phyloP scores from a whole-genome alignment of 306 rosid genomes.

The Cotoneaster glaucophyllus region DNA sequence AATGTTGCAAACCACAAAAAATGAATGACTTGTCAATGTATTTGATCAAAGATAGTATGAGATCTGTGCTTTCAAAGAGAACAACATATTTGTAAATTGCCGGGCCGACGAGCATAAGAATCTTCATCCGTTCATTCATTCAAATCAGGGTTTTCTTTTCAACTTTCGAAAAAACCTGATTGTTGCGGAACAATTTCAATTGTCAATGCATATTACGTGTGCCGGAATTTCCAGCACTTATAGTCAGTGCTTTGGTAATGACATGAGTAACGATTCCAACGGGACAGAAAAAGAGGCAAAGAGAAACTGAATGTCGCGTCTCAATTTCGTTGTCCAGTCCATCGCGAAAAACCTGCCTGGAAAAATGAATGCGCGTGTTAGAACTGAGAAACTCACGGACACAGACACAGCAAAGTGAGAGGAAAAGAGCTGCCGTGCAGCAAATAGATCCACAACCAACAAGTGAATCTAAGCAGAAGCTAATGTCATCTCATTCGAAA shows the following conservation, averaged over 20 bases:
- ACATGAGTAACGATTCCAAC: conserved; percentile 76
- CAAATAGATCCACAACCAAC: conserved; percentile 84
- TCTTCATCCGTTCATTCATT: not conserved
- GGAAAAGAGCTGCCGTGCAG: conserved; percentile 61
- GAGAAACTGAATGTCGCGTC: conserved; percentile 76
- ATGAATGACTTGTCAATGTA: not conserved
- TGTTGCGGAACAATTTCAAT: not conserved
- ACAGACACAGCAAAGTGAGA: not conserved
- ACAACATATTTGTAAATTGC: not conserved
- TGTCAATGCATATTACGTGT: conserved; percentile 30
- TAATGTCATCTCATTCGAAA: conserved; percentile 77
- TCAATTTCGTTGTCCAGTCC: conserved; percentile 67
- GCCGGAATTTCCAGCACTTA: conserved; percentile 25
- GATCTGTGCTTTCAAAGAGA: not conserved
- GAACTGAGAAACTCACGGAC: not conserved
- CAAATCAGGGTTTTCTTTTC: conserved; percentile 2
- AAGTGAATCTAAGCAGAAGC: conserved; percentile 99
- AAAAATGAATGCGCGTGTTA: conserved; percentile 8
- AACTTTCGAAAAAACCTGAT: not conserved
- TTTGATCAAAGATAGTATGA: not conserved
- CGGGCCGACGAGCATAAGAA: not conserved
- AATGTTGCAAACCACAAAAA: not conserved
- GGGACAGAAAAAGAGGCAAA: conserved; percentile 83
- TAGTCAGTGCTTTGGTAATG: conserved; percentile 65
- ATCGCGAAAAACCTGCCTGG: conserved; percentile 74